Evolutionary conservation across 139 green algal species (phyloP).

Genomic region (Haematococcus lacustris): DNA sequence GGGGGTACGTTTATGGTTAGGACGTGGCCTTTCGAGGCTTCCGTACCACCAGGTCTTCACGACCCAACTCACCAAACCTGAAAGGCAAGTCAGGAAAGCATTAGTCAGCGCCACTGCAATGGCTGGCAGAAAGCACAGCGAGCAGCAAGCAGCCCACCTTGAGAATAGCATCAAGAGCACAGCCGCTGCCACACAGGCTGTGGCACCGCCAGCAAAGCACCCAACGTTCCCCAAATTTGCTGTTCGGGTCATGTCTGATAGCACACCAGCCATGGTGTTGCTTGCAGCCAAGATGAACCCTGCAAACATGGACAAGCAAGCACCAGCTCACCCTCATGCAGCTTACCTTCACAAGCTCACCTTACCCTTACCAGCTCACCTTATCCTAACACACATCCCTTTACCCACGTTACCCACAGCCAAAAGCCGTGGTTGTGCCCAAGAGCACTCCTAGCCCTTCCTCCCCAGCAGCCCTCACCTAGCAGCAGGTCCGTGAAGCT

Average conservation of each 20-base stretch:
- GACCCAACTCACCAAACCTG: slow-evolving; percentile 51
- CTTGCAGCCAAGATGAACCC: slow-evolving; percentile 60
- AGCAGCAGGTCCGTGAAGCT: slow-evolving; percentile 79
- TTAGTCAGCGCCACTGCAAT: background rate
- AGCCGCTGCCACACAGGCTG: slow-evolving; percentile 37
- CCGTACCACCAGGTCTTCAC: slow-evolving; percentile 37
- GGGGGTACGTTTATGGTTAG: too few relatives aligned
- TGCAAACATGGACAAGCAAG: slow-evolving; percentile 11
- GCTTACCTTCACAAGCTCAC: background rate
- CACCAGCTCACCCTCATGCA: background rate
- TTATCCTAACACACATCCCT: background rate
- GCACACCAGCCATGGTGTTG: slow-evolving; percentile 60
- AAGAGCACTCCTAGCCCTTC: background rate
- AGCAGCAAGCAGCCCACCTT: too few relatives aligned
- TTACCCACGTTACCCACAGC: background rate
- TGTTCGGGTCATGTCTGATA: slow-evolving; percentile 48
- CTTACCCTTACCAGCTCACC: background rate
- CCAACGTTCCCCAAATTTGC: slow-evolving; percentile 56
- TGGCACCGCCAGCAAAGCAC: slow-evolving; percentile 65
- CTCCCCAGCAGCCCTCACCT: slow-evolving; percentile 30
- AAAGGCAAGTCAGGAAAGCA: too few relatives aligned
- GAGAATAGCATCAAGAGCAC: slow-evolving; percentile 49
- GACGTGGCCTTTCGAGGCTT: slow-evolving; percentile 8
- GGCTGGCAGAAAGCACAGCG: too few relatives aligned
- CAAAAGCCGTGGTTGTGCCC: background rate